Conservation (phyloP, 768 basidiomycete species). For the Leccinum imitatum region DNA sequence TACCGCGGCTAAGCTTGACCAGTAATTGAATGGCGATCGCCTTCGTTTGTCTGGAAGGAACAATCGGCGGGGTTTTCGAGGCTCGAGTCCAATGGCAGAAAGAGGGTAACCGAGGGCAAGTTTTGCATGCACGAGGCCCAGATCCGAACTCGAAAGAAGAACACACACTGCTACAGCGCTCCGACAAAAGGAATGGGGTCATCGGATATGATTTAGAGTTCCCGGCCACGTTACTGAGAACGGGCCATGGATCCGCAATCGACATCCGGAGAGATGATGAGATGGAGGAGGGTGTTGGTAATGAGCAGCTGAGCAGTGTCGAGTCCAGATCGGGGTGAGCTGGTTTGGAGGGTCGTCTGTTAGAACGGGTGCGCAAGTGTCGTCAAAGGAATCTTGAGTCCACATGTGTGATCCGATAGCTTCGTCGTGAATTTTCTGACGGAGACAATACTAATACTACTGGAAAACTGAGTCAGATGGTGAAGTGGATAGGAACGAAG, state of each 20-base stretch:
- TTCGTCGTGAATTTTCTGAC: constrained; percentile 11
- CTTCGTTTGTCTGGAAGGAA: not conserved
- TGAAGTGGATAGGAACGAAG: not conserved
- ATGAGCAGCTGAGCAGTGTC: constrained; percentile 4
- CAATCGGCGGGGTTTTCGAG: not conserved
- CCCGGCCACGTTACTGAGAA: constrained; percentile 7
- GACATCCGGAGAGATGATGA: constrained; percentile 7
- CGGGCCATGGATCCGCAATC: constrained; percentile 4
- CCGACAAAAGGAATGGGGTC: not conserved
- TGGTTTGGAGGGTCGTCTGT: constrained; percentile 10
- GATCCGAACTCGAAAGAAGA: constrained; percentile 11
- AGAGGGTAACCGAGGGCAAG: not conserved
- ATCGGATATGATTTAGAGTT: constrained; percentile 5
- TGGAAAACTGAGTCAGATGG: not conserved
- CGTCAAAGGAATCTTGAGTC: constrained; percentile 14
- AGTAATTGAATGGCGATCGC: not conserved
- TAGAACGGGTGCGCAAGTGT: constrained; percentile 13
- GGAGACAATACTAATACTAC: constrained; percentile 11
- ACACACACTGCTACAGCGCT: constrained; percentile 2
- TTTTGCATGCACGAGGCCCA: constrained; percentile 13
- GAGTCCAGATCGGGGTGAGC: constrained; percentile 11
- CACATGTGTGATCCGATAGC: constrained; percentile 3
- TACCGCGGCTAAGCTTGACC: not conserved
- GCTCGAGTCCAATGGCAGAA: constrained; percentile 2
- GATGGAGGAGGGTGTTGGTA: not conserved